Evolutionary conservation across 2,329 filamentous ascomycete genomes (phyloP).

Genomic region (Beauveria pseudobassiana): DNA sequence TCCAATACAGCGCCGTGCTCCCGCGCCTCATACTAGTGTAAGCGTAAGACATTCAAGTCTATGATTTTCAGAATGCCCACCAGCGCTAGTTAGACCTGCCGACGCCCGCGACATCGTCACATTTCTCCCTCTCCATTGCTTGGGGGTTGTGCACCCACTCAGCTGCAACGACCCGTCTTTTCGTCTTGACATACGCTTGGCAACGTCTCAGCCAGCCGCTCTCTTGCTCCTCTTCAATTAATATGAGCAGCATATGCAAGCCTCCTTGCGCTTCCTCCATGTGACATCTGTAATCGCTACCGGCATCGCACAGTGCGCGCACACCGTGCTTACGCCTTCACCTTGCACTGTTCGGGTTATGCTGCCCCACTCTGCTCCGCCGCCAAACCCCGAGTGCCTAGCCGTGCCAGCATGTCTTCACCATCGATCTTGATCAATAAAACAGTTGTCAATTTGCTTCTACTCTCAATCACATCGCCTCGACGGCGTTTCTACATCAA

Average conservation of each 20-base stretch:
- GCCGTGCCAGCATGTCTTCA: background rate
- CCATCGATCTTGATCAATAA: background rate
- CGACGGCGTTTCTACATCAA: constrained; percentile 9
- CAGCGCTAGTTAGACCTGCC: background rate
- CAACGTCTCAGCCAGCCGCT: background rate
- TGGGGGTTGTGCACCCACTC: no score
- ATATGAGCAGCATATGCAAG: constrained; percentile 1
- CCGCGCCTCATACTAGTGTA: background rate
- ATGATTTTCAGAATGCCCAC: background rate
- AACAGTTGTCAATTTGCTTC: background rate
- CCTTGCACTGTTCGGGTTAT: background rate
- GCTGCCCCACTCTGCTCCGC: constrained; percentile 1
- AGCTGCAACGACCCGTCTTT: no score
- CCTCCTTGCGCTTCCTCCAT: background rate
- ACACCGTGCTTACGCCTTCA: background rate
- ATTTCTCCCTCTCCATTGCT: background rate
- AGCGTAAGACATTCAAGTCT: no score
- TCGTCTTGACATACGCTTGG: background rate
- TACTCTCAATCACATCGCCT: background rate
- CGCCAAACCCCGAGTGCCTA: background rate
- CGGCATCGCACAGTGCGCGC: constrained; percentile 1
- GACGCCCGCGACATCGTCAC: background rate
- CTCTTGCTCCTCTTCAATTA: background rate
- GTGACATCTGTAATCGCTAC: no score
- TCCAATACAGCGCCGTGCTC: background rate